Evolutionary conservation across 2,329 filamentous ascomycete genomes (phyloP).

Genomic region (Graphium sp.): DNA sequence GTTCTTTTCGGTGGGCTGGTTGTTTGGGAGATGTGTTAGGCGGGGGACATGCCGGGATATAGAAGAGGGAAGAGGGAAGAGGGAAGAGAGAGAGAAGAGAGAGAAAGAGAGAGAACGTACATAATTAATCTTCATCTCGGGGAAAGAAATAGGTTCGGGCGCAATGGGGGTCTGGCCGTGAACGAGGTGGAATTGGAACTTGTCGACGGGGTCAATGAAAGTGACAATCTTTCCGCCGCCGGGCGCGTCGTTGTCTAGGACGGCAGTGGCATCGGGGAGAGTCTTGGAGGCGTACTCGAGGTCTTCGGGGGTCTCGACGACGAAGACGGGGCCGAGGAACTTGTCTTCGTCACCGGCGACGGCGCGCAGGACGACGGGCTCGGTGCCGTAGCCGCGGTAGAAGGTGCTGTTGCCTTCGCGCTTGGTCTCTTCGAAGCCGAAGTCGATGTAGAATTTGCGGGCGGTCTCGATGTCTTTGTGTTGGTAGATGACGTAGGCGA

Average conservation of each 20-base stretch:
- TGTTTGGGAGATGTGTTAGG: neutral
- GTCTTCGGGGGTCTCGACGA: constrained; percentile 37
- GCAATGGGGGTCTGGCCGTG: constrained; percentile 28
- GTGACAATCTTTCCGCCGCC: constrained; percentile 35
- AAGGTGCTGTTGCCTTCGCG: constrained; percentile 27
- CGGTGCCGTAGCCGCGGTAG: constrained; percentile 42
- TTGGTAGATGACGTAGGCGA: constrained; percentile 29
- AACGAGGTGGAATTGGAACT: constrained; percentile 39
- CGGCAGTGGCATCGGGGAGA: constrained; percentile 26
- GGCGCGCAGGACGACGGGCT: constrained; percentile 42
- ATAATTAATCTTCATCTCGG: constrained; percentile 27
- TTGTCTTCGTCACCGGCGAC: constrained; percentile 24
- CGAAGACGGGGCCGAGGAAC: constrained; percentile 41
- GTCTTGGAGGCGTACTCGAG: constrained; percentile 28
- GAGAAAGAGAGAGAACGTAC: constrained; percentile 9
- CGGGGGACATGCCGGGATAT: neutral
- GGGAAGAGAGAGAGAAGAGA: neutral
- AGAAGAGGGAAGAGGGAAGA: neutral
- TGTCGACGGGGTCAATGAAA: constrained; percentile 34
- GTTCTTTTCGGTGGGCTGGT: constrained; percentile 20
- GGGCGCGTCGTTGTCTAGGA: constrained; percentile 32
- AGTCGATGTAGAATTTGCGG: constrained; percentile 25
- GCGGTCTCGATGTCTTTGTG: constrained; percentile 24
- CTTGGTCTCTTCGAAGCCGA: constrained; percentile 24
- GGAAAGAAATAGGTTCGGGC: constrained; percentile 15